These are phyloP conservation scores for Apiotrichum porosum DNA, from an alignment of 1,284 basidiomycete genomes.

Conservation along the genomic window DNA sequence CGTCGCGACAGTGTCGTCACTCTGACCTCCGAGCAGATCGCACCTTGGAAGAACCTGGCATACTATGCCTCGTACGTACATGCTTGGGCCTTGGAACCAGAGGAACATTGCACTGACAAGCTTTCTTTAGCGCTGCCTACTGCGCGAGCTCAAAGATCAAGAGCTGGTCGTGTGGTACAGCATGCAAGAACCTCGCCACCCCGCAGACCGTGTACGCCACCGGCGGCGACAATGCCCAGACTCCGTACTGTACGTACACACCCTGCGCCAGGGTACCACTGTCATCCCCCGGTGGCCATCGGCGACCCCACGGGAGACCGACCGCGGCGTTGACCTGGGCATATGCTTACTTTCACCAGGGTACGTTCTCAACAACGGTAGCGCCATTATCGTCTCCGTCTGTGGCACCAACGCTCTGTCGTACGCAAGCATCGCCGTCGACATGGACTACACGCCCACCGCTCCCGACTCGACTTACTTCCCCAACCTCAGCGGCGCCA, in stretches of 20 bases:
- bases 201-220: background rate
- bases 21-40: too few species aligned
- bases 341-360: background rate
- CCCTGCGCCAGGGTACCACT: too few species aligned
- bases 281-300: too few species aligned
- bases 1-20: too few species aligned
- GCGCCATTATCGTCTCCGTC: slow-evolving; percentile 13
- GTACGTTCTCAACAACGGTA: background rate
- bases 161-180: background rate
- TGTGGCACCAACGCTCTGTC: slow-evolving; percentile 17
- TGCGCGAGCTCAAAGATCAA: background rate
- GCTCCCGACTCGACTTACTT: slow-evolving; percentile 6
- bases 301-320: too few species aligned
- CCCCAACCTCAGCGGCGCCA: slow-evolving; percentile 5
- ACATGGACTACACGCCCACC: slow-evolving; percentile 18
- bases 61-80: too few species aligned
- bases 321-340: too few species aligned
- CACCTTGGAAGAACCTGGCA: too few species aligned
- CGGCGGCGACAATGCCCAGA: background rate
- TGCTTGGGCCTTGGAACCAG: too few species aligned
- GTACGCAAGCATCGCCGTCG: slow-evolving; percentile 12
- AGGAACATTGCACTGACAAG: too few species aligned
- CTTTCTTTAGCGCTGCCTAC: background rate
- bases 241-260: background rate
- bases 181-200: background rate